Conservation (phyloP, 306 rosid genomes). For the Pyrus communis region DNA sequence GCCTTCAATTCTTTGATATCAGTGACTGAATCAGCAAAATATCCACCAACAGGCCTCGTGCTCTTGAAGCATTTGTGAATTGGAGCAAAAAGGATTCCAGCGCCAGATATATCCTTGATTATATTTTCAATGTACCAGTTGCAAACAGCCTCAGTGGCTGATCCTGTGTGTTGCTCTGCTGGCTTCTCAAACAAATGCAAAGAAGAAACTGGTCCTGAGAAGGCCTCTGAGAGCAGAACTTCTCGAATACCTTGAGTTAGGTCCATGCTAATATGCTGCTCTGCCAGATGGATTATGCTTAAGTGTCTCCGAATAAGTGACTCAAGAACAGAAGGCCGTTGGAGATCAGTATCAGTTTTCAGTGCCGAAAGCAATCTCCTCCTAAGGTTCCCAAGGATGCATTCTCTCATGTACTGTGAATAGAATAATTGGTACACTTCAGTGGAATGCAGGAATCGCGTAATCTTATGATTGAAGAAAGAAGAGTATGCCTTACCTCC, state of each 20-base stretch:
- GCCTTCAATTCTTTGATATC: constrained; percentile 83
- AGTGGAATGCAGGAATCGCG: not conserved
- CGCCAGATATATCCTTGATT: constrained; percentile 83
- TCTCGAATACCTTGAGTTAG: constrained; percentile 92
- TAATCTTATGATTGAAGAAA: not conserved
- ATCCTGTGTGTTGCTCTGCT: constrained; percentile 78
- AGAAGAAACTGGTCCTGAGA: constrained; percentile 94
- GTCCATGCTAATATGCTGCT: constrained; percentile 99
- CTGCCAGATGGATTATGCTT: constrained; percentile 85
- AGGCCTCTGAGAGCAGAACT: constrained; percentile 82
- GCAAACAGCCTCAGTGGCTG: constrained; percentile 84
- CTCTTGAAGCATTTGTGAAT: constrained; percentile 91
- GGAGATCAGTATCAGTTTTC: constrained; percentile 93
- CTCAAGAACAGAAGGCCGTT: constrained; percentile 88
- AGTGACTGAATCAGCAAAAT: constrained; percentile 95
- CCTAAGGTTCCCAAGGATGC: constrained; percentile 96
- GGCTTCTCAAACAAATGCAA: constrained; percentile 84
- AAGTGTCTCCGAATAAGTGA: constrained; percentile 76
- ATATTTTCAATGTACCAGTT: constrained; percentile 96
- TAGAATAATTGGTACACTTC: constrained; percentile 19
- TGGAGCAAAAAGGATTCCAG: constrained; percentile 92
- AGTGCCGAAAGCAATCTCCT: constrained; percentile 90
- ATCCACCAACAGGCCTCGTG: constrained; percentile 97
- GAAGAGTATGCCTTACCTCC: constrained; percentile 50
- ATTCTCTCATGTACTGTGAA: constrained; percentile 98